phyloP scores from a whole-genome alignment of 2,329 filamentous ascomycete species.

The Botrytis cinerea region DNA sequence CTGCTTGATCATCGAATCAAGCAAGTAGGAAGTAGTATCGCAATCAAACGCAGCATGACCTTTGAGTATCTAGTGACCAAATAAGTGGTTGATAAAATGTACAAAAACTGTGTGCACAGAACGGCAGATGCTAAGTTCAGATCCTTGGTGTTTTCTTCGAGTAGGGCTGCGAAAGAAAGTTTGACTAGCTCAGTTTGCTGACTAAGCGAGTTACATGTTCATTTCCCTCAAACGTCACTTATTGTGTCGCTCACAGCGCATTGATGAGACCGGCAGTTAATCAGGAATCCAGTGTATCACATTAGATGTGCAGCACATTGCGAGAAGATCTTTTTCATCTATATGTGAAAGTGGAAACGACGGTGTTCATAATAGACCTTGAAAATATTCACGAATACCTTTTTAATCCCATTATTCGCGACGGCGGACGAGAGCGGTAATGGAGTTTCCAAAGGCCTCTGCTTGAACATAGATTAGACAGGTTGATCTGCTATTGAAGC shows the following conservation, averaged over 20 bases:
- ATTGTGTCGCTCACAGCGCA: background rate
- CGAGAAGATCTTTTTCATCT: background rate
- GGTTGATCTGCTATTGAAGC: background rate
- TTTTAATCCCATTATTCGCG: background rate
- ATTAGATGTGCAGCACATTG: background rate
- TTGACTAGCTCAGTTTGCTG: background rate
- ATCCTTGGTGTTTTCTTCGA: background rate
- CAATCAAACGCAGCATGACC: background rate
- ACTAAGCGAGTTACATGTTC: conserved; percentile 1
- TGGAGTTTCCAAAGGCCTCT: background rate
- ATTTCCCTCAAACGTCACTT: conserved; percentile 9
- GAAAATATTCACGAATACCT: background rate
- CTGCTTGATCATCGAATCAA: background rate
- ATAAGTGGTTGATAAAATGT: background rate
- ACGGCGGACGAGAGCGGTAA: background rate
- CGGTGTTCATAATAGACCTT: background rate
- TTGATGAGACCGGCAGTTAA: background rate
- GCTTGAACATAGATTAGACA: background rate
- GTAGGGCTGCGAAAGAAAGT: background rate
- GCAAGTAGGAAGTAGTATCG: background rate
- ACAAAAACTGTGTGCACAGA: background rate
- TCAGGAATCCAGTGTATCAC: background rate
- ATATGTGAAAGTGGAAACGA: background rate
- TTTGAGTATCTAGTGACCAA: background rate
- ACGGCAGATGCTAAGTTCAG: background rate